These are phyloP conservation scores for Trametes punicea DNA, from an alignment of 768 basidiomycete genomes.

Conservation along the genomic window DNA sequence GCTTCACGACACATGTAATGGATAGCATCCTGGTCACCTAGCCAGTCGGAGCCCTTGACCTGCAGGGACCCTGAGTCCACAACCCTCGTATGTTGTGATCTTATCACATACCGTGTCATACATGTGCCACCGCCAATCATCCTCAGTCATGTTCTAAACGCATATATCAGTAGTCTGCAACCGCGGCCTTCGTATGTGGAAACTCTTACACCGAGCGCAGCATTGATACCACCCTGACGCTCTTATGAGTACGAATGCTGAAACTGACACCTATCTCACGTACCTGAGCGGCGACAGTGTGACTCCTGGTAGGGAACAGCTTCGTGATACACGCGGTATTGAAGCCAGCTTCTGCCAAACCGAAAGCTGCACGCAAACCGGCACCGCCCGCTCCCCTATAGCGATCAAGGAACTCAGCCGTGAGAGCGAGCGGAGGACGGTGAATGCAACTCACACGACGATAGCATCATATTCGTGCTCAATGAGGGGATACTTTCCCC, in stretches of 20 bases:
- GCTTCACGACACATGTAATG: slow-evolving; percentile 99
- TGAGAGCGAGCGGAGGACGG: not conserved
- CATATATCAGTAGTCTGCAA: slow-evolving; percentile 41
- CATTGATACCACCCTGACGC: slow-evolving; percentile 91
- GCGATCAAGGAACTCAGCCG: not conserved
- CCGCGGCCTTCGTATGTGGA: slow-evolving; percentile 79
- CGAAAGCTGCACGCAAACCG: slow-evolving; percentile 96
- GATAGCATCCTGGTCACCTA: slow-evolving; percentile 99
- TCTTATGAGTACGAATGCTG: slow-evolving; percentile 15
- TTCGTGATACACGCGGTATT: slow-evolving; percentile 99
- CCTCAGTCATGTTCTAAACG: slow-evolving; percentile 95
- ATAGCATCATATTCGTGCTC: slow-evolving; percentile 99
- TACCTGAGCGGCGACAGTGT: slow-evolving; percentile 97
- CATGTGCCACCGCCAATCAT: slow-evolving; percentile 99
- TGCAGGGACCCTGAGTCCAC: slow-evolving; percentile 31
- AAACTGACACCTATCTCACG: slow-evolving; percentile 19
- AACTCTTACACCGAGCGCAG: slow-evolving; percentile 79
- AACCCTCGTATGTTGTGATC: too few species aligned
- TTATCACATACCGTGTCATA: slow-evolving; percentile 82
- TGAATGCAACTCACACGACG: slow-evolving; percentile 72
- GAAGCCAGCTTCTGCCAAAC: slow-evolving; percentile 96
- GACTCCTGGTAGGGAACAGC: slow-evolving; percentile 96
- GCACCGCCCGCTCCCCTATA: slow-evolving; percentile 94
- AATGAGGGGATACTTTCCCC: slow-evolving; percentile 92
- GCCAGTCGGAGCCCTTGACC: slow-evolving; percentile 99